Evolutionary conservation across 2,329 filamentous ascomycete genomes (phyloP), one percentile per base, ranked within the genome.

Genomic region (Aspergillus hiratsukae): DNA sequence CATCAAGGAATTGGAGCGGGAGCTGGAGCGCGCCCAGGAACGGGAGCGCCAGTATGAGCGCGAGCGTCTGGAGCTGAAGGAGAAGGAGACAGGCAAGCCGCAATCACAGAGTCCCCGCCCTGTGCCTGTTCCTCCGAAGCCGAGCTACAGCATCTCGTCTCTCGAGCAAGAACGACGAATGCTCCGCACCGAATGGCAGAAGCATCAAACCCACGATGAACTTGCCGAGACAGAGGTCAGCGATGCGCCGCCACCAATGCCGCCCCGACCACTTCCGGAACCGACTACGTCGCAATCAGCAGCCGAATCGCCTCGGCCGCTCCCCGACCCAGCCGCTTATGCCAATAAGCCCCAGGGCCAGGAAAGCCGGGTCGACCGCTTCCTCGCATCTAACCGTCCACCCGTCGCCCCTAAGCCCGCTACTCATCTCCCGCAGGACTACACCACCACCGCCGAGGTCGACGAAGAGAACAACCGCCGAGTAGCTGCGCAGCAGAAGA

Each of bases 1-100:
- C 43, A 87, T 97, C 60, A 83, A 83, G 65, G 87, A 97, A 69
- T 80, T 97, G 4, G 93, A 97, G 75, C 80, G 81, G 31, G 83
- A 90, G 67, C 78, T 90, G 1, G 84, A 86, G 65, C 80, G 84
- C 65, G 87, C 87, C 14, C 83, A 86, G 61, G 84, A 87, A 61
- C 80, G 87, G 48, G 87, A 90, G 67, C 78, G 79, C 41, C 80
- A 83, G 64, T 88, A 88, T 64, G 80, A 87, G 65, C 75, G 74
- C 25, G 85, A 87, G 67, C 78, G 85, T 11, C 80, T 85, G 58
- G 80, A 81, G 27, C 74, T 81, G 23, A 60, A 64, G 23, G 60
- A 64, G 49, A 66, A 65, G 28, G 61, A 69, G 28, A 57, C 61
- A 28, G 57, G 54, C 31, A 50, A 69, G n/a, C n/a, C 62, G 25